Conservation (phyloP, 495 filamentous ascomycete species). For the Annulohypoxylon maeteangense region DNA sequence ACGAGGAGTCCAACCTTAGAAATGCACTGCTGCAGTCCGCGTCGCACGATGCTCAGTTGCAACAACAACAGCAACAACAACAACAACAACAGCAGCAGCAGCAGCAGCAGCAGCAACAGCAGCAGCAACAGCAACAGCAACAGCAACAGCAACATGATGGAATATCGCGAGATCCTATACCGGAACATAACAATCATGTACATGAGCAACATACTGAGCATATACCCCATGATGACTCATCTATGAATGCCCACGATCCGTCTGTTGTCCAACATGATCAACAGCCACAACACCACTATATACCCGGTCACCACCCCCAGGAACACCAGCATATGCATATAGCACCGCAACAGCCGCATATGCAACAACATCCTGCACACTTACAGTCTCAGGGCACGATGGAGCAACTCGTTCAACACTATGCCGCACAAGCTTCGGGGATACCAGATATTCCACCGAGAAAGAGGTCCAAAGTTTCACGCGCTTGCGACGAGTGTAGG, state of each 20-base stretch:
- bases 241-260: slow-evolving; percentile 19
- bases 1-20: slow-evolving; percentile 37
- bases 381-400: slow-evolving; percentile 43
- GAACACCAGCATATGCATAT: slow-evolving; percentile 40
- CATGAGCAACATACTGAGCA: slow-evolving; percentile 36
- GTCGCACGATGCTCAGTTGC: slow-evolving; percentile 29
- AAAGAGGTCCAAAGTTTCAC: slow-evolving; percentile 90
- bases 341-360: slow-evolving; percentile 46
- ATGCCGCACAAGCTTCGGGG: slow-evolving; percentile 40
- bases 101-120: too few relatives aligned
- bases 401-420: slow-evolving; percentile 46
- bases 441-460: slow-evolving; percentile 73
- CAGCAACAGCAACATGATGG: too few relatives aligned
- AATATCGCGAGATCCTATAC: slow-evolving; percentile 25
- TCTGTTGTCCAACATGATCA: slow-evolving; percentile 29
- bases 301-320: slow-evolving; percentile 38
- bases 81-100: too few relatives aligned
- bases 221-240: slow-evolving; percentile 32
- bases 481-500: slow-evolving; percentile 94
- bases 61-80: too few relatives aligned
- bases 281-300: slow-evolving; percentile 33
- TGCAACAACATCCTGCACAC: slow-evolving; percentile 44
- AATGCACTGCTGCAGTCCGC: slow-evolving; percentile 37
- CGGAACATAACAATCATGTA: slow-evolving; percentile 41
- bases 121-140: too few relatives aligned